Conservation (phyloP, 2,329 filamentous ascomycete genomes). For the Elsinoe fawcettii region DNA sequence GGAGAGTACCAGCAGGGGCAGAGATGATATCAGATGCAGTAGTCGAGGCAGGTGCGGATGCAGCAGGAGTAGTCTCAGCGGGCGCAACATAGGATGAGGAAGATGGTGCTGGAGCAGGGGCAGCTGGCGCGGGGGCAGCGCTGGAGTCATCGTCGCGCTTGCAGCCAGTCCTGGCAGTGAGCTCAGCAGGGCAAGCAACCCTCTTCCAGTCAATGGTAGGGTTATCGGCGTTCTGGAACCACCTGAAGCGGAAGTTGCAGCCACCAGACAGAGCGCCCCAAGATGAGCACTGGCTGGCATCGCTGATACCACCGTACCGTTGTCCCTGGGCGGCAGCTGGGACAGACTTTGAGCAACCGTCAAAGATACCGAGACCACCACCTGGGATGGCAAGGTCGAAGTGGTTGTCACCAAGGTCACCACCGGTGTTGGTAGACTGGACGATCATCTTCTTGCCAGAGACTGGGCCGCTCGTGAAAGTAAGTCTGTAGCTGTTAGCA, state of each 20-base stretch:
- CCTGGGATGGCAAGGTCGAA: constrained; percentile 49
- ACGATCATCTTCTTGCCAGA: constrained; percentile 56
- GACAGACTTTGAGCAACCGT: constrained; percentile 37
- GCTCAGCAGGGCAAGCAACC: constrained; percentile 47
- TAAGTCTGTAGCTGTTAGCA: constrained; percentile 32
- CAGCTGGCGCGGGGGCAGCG: constrained; percentile 15
- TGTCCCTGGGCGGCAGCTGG: constrained; percentile 38
- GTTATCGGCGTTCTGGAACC: constrained; percentile 54
- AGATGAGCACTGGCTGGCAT: constrained; percentile 40
- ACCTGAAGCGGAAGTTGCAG: constrained; percentile 55
- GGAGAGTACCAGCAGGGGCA: constrained; percentile 8
- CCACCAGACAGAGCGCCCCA: constrained; percentile 49
- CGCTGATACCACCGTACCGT: constrained; percentile 51
- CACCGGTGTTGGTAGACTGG: constrained; percentile 57
- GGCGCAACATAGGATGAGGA: constrained; percentile 13
- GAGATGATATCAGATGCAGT: neutral
- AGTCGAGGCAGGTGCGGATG: neutral
- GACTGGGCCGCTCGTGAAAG: constrained; percentile 49
- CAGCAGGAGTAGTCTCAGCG: constrained; percentile 13
- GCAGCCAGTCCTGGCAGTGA: constrained; percentile 42
- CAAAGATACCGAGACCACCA: constrained; percentile 50
- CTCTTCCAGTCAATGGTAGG: constrained; percentile 37
- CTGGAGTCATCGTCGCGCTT: constrained; percentile 22
- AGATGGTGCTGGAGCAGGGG: constrained; percentile 15
- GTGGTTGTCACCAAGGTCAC: constrained; percentile 49